Base-by-base conservation (phyloP, 805 yeast genomes). In the Blastobotrys robertii region DNA sequence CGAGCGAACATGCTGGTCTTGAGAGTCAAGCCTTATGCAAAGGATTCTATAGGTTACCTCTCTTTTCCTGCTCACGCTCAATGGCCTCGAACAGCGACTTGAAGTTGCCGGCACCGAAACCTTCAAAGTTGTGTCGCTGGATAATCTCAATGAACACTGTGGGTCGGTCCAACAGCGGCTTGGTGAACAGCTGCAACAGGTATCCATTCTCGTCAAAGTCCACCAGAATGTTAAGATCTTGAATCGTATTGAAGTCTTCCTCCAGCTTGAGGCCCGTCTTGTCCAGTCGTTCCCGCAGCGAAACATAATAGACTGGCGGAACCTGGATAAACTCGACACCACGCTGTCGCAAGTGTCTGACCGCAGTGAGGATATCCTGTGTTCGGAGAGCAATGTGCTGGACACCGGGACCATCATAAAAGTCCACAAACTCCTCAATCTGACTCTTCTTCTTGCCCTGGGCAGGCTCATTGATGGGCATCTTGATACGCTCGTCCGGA, bases 91-190 rank as follows among this genome's bases (percentile, higher is more conserved):
- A 85, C 32, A 86, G 64, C 0, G 92, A 83, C 57, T 77, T 81
- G 65, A 85, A 85, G 47, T 87, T 85, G 1, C 95, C 95, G 39
- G 86, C 86, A 1, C 95, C 95, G 62, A 85, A 85, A 0, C 95
- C 95, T 47, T 79, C 72, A 57, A 83, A 88, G 54, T 83, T 81
- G 52, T 72, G 68, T 47, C 95, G 71, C 62, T 85, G 92, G 48
- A 85, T 85, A 16, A 85, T 72, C 59, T 85, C 95, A 50, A 85
- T 66, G 56, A 85, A 85, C 37, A 84, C 68, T 0, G 94, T 84
- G 25, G 95, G 95, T 32, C 94, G 68, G 54, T 80, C 88, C 48
- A 74, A 73, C 12, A 83, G 56, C 0, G 94, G 90, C 50, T 78
- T 76, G 13, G 92, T 81, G 62, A 86, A 85, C 32, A 85, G 68